phyloP scores from a whole-genome alignment of 768 basidiomycete species.

The Chiua virens region DNA sequence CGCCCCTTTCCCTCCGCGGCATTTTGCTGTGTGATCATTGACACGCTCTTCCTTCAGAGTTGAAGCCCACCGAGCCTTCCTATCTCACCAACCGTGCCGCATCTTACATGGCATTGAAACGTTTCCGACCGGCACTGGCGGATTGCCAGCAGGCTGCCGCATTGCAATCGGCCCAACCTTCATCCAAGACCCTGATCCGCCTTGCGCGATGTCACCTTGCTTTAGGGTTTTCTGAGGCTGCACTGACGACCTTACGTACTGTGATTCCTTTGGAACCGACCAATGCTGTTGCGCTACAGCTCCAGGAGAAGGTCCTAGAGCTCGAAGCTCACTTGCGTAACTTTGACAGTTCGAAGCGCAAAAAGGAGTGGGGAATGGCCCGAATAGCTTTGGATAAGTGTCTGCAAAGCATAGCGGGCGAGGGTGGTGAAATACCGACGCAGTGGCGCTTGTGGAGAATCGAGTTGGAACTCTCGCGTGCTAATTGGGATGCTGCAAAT shows the following conservation, averaged over 20 bases:
- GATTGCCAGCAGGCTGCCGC: constrained; percentile 78
- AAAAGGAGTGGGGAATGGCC: constrained; percentile 75
- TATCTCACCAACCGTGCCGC: constrained; percentile 88
- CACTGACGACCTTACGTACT: constrained; percentile 63
- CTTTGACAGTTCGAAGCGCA: constrained; percentile 53
- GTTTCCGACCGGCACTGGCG: constrained; percentile 67
- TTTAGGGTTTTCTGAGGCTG: constrained; percentile 65
- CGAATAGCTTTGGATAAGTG: constrained; percentile 80
- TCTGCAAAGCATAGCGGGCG: constrained; percentile 67
- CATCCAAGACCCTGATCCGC: constrained; percentile 77
- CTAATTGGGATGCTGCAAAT: constrained; percentile 72
- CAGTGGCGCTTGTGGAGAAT: constrained; percentile 83
- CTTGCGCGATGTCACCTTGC: constrained; percentile 84
- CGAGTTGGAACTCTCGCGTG: constrained; percentile 72
- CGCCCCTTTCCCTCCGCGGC: constrained; percentile 22
- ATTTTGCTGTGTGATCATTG: constrained; percentile 5
- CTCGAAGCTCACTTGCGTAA: constrained; percentile 68
- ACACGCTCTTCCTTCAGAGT: constrained; percentile 40
- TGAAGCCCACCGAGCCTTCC: constrained; percentile 65
- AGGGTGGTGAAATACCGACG: constrained; percentile 70
- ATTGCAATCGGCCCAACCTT: constrained; percentile 60
- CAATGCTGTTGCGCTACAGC: constrained; percentile 58
- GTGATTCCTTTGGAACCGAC: constrained; percentile 61
- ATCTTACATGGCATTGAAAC: constrained; percentile 78
- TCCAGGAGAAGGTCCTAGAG: constrained; percentile 58